Percentiles rank a stretch among this genome's conserved stretches.
phyloP scores from a whole-genome alignment of 2,329 filamentous ascomycete genomes.

The Chrysoporthe puriensis region DNA sequence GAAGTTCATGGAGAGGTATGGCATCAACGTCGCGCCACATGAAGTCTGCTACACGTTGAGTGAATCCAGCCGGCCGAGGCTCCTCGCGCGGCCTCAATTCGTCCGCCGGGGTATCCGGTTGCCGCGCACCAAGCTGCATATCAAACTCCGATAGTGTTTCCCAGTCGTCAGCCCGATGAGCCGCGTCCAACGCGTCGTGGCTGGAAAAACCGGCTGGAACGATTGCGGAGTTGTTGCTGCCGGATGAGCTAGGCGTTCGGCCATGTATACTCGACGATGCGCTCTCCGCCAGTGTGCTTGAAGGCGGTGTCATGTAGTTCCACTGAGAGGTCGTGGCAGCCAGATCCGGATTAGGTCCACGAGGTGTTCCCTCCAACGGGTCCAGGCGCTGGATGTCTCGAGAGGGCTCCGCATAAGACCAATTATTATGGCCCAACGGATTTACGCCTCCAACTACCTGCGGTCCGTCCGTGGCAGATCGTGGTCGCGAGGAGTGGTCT shows the following conservation, averaged over 20 bases:
- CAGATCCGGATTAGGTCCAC: slow-evolving; percentile 3
- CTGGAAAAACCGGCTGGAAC: neutral
- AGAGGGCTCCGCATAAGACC: slow-evolving; percentile 53
- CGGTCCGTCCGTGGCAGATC: slow-evolving; percentile 62
- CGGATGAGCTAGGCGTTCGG: slow-evolving; percentile 25
- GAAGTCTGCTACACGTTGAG: slow-evolving; percentile 57
- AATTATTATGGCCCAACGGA: slow-evolving; percentile 63
- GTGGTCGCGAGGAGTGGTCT: slow-evolving; percentile 43
- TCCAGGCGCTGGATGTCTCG: slow-evolving; percentile 11
- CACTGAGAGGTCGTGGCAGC: slow-evolving; percentile 14
- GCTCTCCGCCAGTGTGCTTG: slow-evolving; percentile 28
- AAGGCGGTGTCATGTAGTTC: slow-evolving; percentile 26
- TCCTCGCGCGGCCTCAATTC: slow-evolving; percentile 18
- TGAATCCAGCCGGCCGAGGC: slow-evolving; percentile 43
- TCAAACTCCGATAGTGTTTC: slow-evolving; percentile 25
- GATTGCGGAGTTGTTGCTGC: slow-evolving; percentile 8
- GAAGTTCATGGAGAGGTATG: slow-evolving; percentile 56
- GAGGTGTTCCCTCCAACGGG: slow-evolving; percentile 7
- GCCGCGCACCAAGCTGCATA: slow-evolving; percentile 11
- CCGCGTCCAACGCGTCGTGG: neutral
- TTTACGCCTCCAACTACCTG: slow-evolving; percentile 48
- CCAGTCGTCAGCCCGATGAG: slow-evolving; percentile 18
- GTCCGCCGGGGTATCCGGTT: slow-evolving; percentile 9
- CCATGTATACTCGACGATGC: slow-evolving; percentile 23
- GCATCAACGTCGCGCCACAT: slow-evolving; percentile 63